phyloP scores from a whole-genome alignment of 23 red algal species.

The Pyropia haitanensis region DNA sequence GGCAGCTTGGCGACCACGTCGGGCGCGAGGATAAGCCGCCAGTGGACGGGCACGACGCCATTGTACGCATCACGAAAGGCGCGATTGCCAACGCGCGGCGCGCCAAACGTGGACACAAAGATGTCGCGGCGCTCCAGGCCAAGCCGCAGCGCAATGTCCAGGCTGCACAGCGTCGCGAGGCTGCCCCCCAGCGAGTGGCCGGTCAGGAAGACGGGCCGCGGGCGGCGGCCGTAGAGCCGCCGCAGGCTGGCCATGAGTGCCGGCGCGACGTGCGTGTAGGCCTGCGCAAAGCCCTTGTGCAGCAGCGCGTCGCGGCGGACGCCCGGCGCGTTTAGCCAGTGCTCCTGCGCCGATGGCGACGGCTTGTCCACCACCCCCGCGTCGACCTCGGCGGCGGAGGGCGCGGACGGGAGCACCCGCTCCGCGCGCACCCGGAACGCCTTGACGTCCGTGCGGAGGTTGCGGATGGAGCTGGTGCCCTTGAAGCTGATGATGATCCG shows the following conservation, averaged over 20 bases:
- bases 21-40: constrained; percentile 58
- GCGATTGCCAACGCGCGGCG: constrained; percentile 2
- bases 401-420: constrained; percentile 3
- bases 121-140: not conserved
- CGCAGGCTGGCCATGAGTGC: constrained; percentile 35
- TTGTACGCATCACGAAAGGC: constrained; percentile 20
- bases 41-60: constrained; percentile 52
- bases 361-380: constrained; percentile 21
- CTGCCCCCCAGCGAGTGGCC: constrained; percentile 5
- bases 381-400: not conserved
- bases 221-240: constrained; percentile 13
- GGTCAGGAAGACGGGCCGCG: constrained; percentile 58
- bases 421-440: constrained; percentile 21
- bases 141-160: not conserved
- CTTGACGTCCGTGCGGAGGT: constrained; percentile 45
- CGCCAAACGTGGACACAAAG: not conserved
- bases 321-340: too few relatives aligned
- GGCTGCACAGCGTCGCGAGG: not conserved
- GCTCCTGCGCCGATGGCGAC: too few relatives aligned
- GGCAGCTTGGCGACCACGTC: constrained; percentile 62
- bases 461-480: constrained; percentile 50
- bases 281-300: constrained; percentile 54
- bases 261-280: constrained; percentile 44
- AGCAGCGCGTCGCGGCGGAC: not conserved
- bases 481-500: constrained; percentile 65